Evolutionary conservation across 1,284 basidiomycete genomes (phyloP).

Genomic region (Stygiomarasmius scandens): DNA sequence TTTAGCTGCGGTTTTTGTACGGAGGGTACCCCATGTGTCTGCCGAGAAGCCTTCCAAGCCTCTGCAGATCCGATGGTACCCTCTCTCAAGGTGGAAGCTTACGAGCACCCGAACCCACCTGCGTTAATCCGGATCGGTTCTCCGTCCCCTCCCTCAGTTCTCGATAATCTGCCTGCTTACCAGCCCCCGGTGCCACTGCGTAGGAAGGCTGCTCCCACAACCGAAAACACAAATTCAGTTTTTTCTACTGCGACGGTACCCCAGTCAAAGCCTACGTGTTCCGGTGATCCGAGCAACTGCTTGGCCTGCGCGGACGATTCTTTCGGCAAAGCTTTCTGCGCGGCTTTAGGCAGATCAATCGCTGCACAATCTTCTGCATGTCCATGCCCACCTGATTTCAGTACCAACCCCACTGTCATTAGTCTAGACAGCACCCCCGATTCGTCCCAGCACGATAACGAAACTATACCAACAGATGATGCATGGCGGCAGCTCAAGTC

Average conservation of each 20-base stretch:
- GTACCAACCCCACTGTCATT: slow-evolving; percentile 17
- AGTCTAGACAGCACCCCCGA: neutral
- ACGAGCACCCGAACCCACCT: slow-evolving; percentile 26
- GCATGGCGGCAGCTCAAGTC: slow-evolving; percentile 88
- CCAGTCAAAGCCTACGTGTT: slow-evolving; percentile 31
- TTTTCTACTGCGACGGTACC: slow-evolving; percentile 49
- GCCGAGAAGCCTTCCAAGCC: slow-evolving; percentile 61
- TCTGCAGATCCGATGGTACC: slow-evolving; percentile 27
- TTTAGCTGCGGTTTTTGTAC: slow-evolving; percentile 73
- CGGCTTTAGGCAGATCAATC: slow-evolving; percentile 67
- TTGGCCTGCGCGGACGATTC: slow-evolving; percentile 78
- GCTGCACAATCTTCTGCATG: slow-evolving; percentile 39
- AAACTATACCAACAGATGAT: slow-evolving; percentile 79
- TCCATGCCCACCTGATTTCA: slow-evolving; percentile 36
- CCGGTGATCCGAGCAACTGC: slow-evolving; percentile 64
- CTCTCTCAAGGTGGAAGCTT: slow-evolving; percentile 39
- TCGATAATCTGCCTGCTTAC: slow-evolving; percentile 77
- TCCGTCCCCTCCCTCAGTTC: slow-evolving; percentile 55
- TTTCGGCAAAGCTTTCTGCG: slow-evolving; percentile 87
- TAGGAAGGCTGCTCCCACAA: slow-evolving; percentile 41
- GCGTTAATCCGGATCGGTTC: slow-evolving; percentile 31
- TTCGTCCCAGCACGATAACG: slow-evolving; percentile 27
- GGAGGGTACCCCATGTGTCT: slow-evolving; percentile 72
- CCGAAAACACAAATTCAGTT: slow-evolving; percentile 39
- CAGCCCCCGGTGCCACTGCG: slow-evolving; percentile 78